Evolutionary conservation across 306 rosid genomes (phyloP), one percentile per base, ranked within the genome.

Genomic region (Cicer cuneatum): DNA sequence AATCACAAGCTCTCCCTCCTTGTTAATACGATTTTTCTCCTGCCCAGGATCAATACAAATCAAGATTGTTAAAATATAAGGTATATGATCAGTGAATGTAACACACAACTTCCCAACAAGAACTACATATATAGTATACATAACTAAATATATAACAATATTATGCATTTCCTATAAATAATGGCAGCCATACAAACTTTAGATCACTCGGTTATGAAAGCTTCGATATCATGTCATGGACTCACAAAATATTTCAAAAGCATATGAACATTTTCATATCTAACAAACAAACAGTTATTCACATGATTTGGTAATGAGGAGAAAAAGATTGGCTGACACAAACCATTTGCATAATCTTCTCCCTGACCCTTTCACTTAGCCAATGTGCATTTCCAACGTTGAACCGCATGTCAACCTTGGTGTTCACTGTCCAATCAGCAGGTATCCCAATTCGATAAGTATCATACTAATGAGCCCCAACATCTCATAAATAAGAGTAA

Each of bases 361-460:
- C 98, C 85, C 92, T 86, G 76, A 94, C 79, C 82, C 90, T 82
- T 29, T 91, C 91, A 69, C 90, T 83, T 21, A 91, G 85, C 97
- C 98, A 93, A 81, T 83, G 49, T 1, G 96, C 97, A 51, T 88
- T 87, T 70, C 84, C 63, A 62, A 94, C 90, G 66, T 90, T 91
- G 88, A 94, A 94, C 15, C 98, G 97, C 98, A 94, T 94, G 72
- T 94, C 98, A 76, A 94, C 97, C 94, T 94, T 90, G 14, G 97
- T 94, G 77, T 91, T 94, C 88, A 94, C 98, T 89, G 92, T 56
- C 52, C 76, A 69, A 70, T 43, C 42, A 78, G 47, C 13, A 76
- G 9, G 14, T 29, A 42, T 24, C 16, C 10, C 40, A 57, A 19
- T 10, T 9, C 14, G 21, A 66, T 33, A 46, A 78, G 24, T 8